Evolutionary conservation across 306 rosid genomes (phyloP).

Genomic region (Dryas octopetala): DNA sequence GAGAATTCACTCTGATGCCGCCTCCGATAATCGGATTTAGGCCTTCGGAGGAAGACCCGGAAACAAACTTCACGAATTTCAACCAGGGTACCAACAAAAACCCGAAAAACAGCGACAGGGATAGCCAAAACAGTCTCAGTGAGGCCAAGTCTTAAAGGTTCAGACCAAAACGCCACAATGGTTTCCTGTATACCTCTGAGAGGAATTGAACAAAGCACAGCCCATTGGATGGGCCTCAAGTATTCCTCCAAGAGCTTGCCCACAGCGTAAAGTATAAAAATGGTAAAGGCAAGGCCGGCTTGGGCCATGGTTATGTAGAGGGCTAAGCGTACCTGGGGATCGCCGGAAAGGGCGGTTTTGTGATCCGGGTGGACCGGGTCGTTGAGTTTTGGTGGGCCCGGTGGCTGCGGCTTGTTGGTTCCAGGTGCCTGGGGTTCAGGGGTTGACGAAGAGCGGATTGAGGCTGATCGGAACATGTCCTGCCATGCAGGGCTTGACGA

Average conservation of each 20-base stretch:
- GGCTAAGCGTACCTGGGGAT: conserved; percentile 87
- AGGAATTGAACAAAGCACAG: conserved; percentile 85
- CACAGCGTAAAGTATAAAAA: conserved; percentile 62
- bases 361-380: conserved; percentile 55
- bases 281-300: conserved; percentile 76
- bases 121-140: conserved; percentile 81
- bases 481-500: conserved; percentile 74
- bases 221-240: conserved; percentile 90
- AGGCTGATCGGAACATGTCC: conserved; percentile 95
- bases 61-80: conserved; percentile 59
- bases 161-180: conserved; percentile 73
- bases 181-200: conserved; percentile 74
- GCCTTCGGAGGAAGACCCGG: conserved; percentile 48
- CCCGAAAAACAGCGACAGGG: conserved; percentile 68
- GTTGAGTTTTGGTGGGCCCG: neutral
- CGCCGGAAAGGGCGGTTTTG: conserved; percentile 49
- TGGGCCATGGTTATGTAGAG: conserved; percentile 95
- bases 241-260: conserved; percentile 73
- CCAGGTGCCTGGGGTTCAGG: conserved; percentile 26
- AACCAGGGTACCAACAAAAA: conserved; percentile 73
- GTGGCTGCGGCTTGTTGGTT: neutral
- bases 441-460: conserved; percentile 48
- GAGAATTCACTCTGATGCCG: conserved; percentile 58
- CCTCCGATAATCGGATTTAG: conserved; percentile 36
- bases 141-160: conserved; percentile 68